A percentile compares a stretch with the other conserved stretches of the same genome.
Evolutionary conservation across 2,329 filamentous ascomycete species (phyloP).

Genomic region (Pseudocercospora ulei): DNA sequence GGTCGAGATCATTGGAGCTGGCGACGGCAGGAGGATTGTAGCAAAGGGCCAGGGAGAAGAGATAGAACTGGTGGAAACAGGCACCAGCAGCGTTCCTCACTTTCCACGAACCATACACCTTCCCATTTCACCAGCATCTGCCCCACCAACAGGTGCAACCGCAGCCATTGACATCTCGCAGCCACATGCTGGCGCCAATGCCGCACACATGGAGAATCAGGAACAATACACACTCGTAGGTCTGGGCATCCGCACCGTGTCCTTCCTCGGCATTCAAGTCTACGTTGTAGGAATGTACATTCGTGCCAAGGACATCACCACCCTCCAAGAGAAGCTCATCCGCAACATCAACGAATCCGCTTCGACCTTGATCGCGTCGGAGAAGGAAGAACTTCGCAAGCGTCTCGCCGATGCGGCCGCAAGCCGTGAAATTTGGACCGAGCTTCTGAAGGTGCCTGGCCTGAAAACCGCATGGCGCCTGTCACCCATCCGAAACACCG

Average conservation of each 20-base stretch:
- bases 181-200: slow-evolving; percentile 31
- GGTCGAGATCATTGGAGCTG: slow-evolving; percentile 53
- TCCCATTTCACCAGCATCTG: slow-evolving; percentile 39
- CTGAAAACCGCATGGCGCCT: slow-evolving; percentile 74
- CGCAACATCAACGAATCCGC: slow-evolving; percentile 66
- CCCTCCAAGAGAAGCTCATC: slow-evolving; percentile 68
- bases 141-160: slow-evolving; percentile 13
- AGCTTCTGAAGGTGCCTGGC: slow-evolving; percentile 55
- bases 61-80: slow-evolving; percentile 67
- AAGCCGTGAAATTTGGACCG: slow-evolving; percentile 65
- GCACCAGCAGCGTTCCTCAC: slow-evolving; percentile 65
- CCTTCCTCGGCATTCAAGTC: slow-evolving; percentile 79
- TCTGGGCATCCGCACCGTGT: slow-evolving; percentile 78
- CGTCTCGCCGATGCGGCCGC: slow-evolving; percentile 59
- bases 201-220: slow-evolving; percentile 36
- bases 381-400: slow-evolving; percentile 63
- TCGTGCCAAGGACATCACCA: slow-evolving; percentile 67
- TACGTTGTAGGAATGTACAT: slow-evolving; percentile 93
- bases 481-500: slow-evolving; percentile 82
- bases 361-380: slow-evolving; percentile 70
- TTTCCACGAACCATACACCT: slow-evolving; percentile 67
- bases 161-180: slow-evolving; percentile 17
- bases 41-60: slow-evolving; percentile 45
- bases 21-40: slow-evolving; percentile 45
- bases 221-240: slow-evolving; percentile 80